phyloP scores from a whole-genome alignment of 2,329 filamentous ascomycete genomes.

The Xylariaceae sp. region DNA sequence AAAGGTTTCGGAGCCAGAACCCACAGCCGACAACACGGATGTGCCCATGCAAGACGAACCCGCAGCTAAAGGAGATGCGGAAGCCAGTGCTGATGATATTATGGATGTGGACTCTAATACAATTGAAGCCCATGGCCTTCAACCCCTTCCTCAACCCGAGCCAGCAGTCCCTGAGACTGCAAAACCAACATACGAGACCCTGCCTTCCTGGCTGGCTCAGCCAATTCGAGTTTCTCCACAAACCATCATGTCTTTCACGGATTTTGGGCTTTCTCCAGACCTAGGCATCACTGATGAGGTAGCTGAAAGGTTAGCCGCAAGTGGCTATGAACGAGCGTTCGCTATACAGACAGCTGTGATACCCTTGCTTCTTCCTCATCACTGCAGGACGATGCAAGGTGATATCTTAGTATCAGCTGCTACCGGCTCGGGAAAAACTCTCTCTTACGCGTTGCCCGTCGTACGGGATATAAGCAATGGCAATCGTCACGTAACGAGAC shows the following conservation, averaged over 20 bases:
- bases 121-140: constrained; percentile 68
- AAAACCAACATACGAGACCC: constrained; percentile 71
- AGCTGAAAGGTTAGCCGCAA: constrained; percentile 64
- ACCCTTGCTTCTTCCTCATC: constrained; percentile 72
- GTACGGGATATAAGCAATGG: constrained; percentile 72
- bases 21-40: constrained; percentile 32
- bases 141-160: constrained; percentile 79
- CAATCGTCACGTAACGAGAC: constrained; percentile 56
- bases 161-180: constrained; percentile 59
- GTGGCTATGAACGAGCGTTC: constrained; percentile 72
- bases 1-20: constrained; percentile 46
- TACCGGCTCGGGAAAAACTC: constrained; percentile 93
- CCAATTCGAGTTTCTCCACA: constrained; percentile 70
- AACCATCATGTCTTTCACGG: constrained; percentile 61
- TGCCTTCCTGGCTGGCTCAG: constrained; percentile 79
- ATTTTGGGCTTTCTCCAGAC: constrained; percentile 43
- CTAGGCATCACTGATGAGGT: constrained; percentile 66
- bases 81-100: constrained; percentile 25
- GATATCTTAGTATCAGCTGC: constrained; percentile 91
- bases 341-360: constrained; percentile 80
- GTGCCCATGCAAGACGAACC: constrained; percentile 37
- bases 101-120: constrained; percentile 23
- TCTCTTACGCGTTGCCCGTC: constrained; percentile 88
- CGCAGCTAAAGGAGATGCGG: constrained; percentile 13
- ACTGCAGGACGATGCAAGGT: constrained; percentile 61